phyloP scores from a whole-genome alignment of 768 basidiomycete species.

The Gymnopilus junonius region DNA sequence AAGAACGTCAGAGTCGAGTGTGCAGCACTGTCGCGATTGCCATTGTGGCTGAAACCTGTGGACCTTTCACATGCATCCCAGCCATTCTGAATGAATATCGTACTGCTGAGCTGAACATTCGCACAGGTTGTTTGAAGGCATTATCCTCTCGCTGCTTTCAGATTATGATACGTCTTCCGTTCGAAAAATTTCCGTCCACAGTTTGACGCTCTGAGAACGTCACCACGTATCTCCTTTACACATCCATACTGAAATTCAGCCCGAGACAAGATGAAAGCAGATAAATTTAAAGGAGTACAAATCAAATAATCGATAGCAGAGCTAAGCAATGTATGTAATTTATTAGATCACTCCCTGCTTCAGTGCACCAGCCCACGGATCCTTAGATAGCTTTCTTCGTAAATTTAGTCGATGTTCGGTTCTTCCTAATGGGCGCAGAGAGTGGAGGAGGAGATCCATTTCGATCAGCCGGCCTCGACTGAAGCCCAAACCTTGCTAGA shows the following conservation, averaged over 20 bases:
- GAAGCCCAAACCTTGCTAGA: background rate
- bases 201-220: background rate
- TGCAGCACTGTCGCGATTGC: slow-evolving; percentile 99
- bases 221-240: too few relatives aligned
- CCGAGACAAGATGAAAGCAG: too few relatives aligned
- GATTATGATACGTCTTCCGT: too few relatives aligned
- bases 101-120: slow-evolving; percentile 97
- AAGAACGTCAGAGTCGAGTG: slow-evolving; percentile 98
- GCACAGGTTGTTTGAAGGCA: slow-evolving; percentile 98
- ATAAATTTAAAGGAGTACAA: too few relatives aligned
- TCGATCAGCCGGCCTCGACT: background rate
- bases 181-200: too few relatives aligned
- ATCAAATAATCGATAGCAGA: too few relatives aligned
- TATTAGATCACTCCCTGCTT: too few relatives aligned
- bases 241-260: background rate
- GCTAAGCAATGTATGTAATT: too few relatives aligned
- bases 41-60: slow-evolving; percentile 93
- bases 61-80: slow-evolving; percentile 98
- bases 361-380: too few relatives aligned
- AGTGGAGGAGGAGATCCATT: background rate
- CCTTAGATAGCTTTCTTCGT: background rate
- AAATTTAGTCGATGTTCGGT: background rate
- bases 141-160: too few relatives aligned
- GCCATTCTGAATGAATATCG: slow-evolving; percentile 99
- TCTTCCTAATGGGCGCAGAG: background rate